Evolutionary conservation across 148 eudicot genomes (phyloP), one percentile per base, ranked within the genome.

Genomic region (Chenopodium album): DNA sequence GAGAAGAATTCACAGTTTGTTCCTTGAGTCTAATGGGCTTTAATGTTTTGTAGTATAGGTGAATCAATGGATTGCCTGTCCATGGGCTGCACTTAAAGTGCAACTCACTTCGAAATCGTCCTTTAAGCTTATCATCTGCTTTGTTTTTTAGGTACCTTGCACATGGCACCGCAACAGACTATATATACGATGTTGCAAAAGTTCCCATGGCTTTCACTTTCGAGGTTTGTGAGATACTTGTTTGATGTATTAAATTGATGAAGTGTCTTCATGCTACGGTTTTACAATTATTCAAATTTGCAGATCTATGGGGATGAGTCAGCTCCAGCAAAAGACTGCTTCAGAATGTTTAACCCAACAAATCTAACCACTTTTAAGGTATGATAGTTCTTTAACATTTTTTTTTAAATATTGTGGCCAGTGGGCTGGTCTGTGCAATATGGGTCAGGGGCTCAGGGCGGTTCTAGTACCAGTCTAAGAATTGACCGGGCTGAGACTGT

Each of bases 121-220:
- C 29, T 28, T 28, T 28, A 28, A 28, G 29, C 29, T 28, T 28
- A 28, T 50, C 1, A 52, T 81, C 46, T 63, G 17, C 78, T 75
- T 66, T 79, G 41, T 37, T 50, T 71, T 73, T 47, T 76, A 95
- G 99, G 90, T 95, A 95, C 88, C 87, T 95, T 75, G 99, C 99
- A 22, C 99, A 95, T 81, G 99, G 99, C 71, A 95, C 99, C 47
- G 97, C 99, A 2, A 95, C 99, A 16, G 99, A 95, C 83, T 95
- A 90, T 82, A 90, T 95, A 90, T 95, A 89, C 86, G 97, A 94
- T 50, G 80, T 95, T 80, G 97, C 95, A 63, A 91, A 92, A 85
- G 97, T 95, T 79, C 98, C 99, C 82, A 87, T 95, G 99, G 90
- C 98, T 83, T 95, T 94, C 92, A 95, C 99, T 59, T 95, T 95